Evolutionary conservation across 441 rosid species (phyloP), one percentile per base, ranked within the genome.

Genomic region (Erodium chrysanthum): DNA sequence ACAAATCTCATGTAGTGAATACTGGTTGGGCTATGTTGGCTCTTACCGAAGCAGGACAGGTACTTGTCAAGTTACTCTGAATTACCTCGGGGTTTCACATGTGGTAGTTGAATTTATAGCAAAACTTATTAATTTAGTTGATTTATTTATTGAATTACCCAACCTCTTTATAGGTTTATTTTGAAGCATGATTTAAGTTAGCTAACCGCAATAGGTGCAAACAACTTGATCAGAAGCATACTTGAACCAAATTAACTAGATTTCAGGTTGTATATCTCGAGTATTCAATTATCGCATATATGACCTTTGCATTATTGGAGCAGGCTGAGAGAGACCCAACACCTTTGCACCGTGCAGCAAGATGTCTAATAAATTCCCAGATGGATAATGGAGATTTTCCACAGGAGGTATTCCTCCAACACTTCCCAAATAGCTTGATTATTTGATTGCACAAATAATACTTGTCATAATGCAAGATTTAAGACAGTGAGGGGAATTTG

Each of bases 1-100:
- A 83, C 74, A 76, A 64, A 65, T 68, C 89, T 69, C 96, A 90
- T 64, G 73, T 88, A 5, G 97, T 86, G 35, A 90, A 90, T 70
- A 86, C 98, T 7, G 76, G 81, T 59, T 90, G 97, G 95, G 97
- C 98, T 74, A 78, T 87, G 90, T 75, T 88, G 64, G 78, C 84
- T 69, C 87, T 89, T n/a, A 84, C 88, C 17, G 87, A 77, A 27
- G 80, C 88, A 14, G 92, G 85, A 14, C 91, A 90, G 81, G 93
- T 86, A 64, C 66, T 21, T 44, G n/a, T 67, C 40, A 48, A 33
- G 50, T 37, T 20, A 33, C 10, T 1, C 25, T 31, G 11, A 20
- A 11, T 15, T 2, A 9, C 23, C 23, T 14, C 14, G 3, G 12
- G 15, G n/a, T 18, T 14, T 37, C 2, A 35, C 67, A 7, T 40